These are phyloP conservation scores for Mucor piriformis DNA, from an alignment of 371 early-diverging fungal genomes.

Conservation along the genomic window DNA sequence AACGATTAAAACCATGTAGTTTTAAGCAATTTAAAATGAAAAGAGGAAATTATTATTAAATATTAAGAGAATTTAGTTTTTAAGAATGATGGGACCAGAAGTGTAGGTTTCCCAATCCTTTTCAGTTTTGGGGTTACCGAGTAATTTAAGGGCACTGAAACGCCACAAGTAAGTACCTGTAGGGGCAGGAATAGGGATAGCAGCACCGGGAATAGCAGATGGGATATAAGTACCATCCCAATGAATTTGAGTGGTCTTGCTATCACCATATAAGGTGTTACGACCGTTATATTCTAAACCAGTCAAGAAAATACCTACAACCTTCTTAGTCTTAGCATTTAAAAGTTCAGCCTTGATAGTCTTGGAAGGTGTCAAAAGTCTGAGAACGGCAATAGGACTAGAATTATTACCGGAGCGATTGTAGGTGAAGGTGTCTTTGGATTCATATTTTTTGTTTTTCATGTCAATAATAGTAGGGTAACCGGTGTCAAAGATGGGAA, in stretches of 20 bases:
- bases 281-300: slow-evolving; percentile 26
- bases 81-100: slow-evolving; percentile 32
- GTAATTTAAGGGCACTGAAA: slow-evolving; percentile 28
- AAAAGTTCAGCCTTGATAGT: slow-evolving; percentile 30
- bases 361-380: slow-evolving; percentile 28
- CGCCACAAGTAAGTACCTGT: slow-evolving; percentile 28
- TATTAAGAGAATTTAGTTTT: slow-evolving; percentile 24
- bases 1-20: too few relatives aligned
- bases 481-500: slow-evolving; percentile 32
- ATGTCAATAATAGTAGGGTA: slow-evolving; percentile 20
- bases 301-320: slow-evolving; percentile 20
- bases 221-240: slow-evolving; percentile 43
- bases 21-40: too few relatives aligned
- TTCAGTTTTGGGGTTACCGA: slow-evolving; percentile 31
- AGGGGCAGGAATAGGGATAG: slow-evolving; percentile 20
- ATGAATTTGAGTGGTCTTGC: background rate
- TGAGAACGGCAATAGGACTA: slow-evolving; percentile 29
- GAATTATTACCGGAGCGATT: slow-evolving; percentile 24
- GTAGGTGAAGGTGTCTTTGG: slow-evolving; percentile 23
- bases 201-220: slow-evolving; percentile 6
- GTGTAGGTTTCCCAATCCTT: slow-evolving; percentile 31
- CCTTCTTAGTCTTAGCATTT: slow-evolving; percentile 26
- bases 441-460: slow-evolving; percentile 12
- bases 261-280: slow-evolving; percentile 14
- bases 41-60: background rate